A percentile compares a stretch with the other conserved stretches of the same genome.
Conservation (phyloP, 495 filamentous ascomycete species). For the Neurospora tetrasperma region DNA sequence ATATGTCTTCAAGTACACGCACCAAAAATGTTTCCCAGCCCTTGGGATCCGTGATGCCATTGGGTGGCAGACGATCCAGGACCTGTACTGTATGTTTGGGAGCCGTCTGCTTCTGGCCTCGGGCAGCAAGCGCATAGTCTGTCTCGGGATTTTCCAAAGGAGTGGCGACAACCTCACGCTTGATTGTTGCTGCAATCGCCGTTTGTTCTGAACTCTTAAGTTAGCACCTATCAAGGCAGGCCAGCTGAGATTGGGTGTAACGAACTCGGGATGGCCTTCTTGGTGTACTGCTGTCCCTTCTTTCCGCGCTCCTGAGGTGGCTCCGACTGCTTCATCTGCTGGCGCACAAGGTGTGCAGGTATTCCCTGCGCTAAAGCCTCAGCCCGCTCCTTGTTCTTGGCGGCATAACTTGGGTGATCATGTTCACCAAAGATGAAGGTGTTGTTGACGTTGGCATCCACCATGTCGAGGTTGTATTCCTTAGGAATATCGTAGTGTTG, state of each 20-base stretch:
- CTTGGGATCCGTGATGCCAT: slow-evolving; percentile 34
- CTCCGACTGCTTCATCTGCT: slow-evolving; percentile 28
- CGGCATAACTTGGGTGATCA: slow-evolving; percentile 70
- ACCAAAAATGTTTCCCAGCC: slow-evolving; percentile 50
- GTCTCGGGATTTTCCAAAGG: slow-evolving; percentile 69
- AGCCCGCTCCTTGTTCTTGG: slow-evolving; percentile 42
- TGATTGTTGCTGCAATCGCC: slow-evolving; percentile 57
- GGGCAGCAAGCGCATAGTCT: slow-evolving; percentile 46
- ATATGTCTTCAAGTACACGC: slow-evolving; percentile 18
- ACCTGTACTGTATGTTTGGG: slow-evolving; percentile 47
- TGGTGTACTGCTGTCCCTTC: slow-evolving; percentile 56
- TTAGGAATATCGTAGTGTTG: slow-evolving; percentile 61
- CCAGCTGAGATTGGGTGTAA: slow-evolving; percentile 9
- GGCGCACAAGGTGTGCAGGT: slow-evolving; percentile 36
- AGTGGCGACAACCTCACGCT: slow-evolving; percentile 66
- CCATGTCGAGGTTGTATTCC: slow-evolving; percentile 69
- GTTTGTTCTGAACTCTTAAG: slow-evolving; percentile 57
- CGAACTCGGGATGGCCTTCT: slow-evolving; percentile 76
- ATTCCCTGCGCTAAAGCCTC: slow-evolving; percentile 39
- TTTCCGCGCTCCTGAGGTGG: slow-evolving; percentile 42
- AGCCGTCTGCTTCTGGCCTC: slow-evolving; percentile 52
- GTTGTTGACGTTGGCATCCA: slow-evolving; percentile 54
- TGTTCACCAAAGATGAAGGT: slow-evolving; percentile 88
- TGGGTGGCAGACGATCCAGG: slow-evolving; percentile 23
- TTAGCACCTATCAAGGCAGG: background rate